Evolutionary conservation across 768 basidiomycete genomes (phyloP).

Genomic region (Panaeolus papilionaceus): DNA sequence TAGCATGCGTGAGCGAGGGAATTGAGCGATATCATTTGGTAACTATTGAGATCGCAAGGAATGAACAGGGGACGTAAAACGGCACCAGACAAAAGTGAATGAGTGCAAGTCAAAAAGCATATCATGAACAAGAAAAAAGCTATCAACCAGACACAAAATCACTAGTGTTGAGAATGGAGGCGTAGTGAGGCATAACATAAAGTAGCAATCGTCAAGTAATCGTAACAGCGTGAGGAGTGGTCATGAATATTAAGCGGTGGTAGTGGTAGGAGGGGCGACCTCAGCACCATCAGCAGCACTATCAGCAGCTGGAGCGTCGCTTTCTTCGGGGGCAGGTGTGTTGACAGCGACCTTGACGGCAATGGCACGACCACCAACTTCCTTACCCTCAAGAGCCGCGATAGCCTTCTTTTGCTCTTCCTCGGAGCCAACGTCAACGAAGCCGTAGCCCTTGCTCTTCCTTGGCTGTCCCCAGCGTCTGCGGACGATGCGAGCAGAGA

Average conservation of each 20-base stretch:
- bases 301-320: constrained; percentile 35
- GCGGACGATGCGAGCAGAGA: constrained; percentile 89
- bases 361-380: constrained; percentile 84
- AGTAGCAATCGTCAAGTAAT: constrained; percentile 27
- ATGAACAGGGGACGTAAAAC: constrained; percentile 37
- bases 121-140: constrained; percentile 24
- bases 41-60: constrained; percentile 38
- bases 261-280: constrained; percentile 32
- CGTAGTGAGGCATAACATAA: constrained; percentile 25
- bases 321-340: constrained; percentile 66
- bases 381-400: constrained; percentile 83
- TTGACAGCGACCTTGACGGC: constrained; percentile 97
- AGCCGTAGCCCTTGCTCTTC: constrained; percentile 96
- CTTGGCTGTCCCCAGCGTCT: constrained; percentile 83
- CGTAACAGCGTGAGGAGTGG: constrained; percentile 28
- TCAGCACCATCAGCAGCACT: constrained; percentile 35
- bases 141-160: constrained; percentile 31
- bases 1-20: background rate
- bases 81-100: constrained; percentile 51
- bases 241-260: constrained; percentile 35
- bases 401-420: constrained; percentile 94
- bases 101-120: constrained; percentile 30
- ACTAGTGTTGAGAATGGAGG: constrained; percentile 29
- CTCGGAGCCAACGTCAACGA: constrained; percentile 92
- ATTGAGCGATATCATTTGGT: constrained; percentile 37